phyloP scores from a whole-genome alignment of 139 green algal genomes.

The Chlorella sp. region DNA sequence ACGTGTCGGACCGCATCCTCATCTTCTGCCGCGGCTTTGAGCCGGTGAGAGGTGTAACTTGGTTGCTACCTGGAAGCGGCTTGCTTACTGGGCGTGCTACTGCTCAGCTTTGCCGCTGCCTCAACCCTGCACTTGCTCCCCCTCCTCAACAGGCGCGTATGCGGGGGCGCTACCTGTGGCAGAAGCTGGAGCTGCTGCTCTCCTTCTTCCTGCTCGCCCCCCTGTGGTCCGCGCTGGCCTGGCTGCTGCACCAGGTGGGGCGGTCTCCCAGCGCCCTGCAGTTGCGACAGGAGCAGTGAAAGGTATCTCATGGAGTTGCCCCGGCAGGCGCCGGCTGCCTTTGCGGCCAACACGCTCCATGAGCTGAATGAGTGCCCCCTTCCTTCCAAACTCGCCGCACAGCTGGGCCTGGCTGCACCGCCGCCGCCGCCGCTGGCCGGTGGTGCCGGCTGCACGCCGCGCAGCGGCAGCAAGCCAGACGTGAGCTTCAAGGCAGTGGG shows the following conservation, averaged over 20 bases:
- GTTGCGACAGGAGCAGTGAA: no score
- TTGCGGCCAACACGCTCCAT: no score
- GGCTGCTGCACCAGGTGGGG: not conserved
- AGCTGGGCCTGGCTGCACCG: not conserved
- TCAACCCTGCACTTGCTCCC: no score
- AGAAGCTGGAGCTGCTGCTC: slow-evolving; percentile 11
- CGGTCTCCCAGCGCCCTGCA: no score
- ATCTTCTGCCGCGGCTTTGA: slow-evolving; percentile 22
- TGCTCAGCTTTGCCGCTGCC: not conserved
- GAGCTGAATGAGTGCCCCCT: no score
- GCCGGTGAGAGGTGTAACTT: not conserved
- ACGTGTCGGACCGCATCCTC: slow-evolving; percentile 9
- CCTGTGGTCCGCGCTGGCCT: not conserved
- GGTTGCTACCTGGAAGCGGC: not conserved
- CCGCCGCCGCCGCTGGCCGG: not conserved
- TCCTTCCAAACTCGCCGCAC: not conserved
- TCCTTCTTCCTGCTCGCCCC: slow-evolving; percentile 8
- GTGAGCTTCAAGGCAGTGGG: not conserved
- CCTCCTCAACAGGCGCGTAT: not conserved
- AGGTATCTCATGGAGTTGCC: no score
- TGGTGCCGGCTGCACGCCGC: not conserved
- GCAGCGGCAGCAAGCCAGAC: not conserved
- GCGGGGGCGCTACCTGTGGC: slow-evolving; percentile 2
- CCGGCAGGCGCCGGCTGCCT: no score
- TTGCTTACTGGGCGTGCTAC: not conserved